Percentiles rank a stretch among this genome's conserved stretches.
Evolutionary conservation across 129 eudicot genomes (phyloP).

Genomic region (Pseudognaphalium luteoalbum): DNA sequence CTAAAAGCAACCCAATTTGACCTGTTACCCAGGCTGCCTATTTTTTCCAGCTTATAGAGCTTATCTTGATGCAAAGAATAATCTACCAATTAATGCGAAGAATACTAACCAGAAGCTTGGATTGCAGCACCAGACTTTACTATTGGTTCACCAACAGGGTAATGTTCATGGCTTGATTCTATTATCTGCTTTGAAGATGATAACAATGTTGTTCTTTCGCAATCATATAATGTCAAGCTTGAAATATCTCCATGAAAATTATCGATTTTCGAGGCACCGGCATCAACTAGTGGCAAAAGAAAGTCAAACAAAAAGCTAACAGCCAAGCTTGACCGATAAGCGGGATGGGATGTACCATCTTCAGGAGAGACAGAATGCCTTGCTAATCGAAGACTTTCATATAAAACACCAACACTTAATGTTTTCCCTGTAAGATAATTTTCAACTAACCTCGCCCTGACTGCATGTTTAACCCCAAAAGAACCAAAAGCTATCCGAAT

Average conservation of each 20-base stretch:
- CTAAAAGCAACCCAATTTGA: neutral
- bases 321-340: slow-evolving; percentile 79
- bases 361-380: slow-evolving; percentile 51
- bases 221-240: slow-evolving; percentile 15
- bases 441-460: slow-evolving; percentile 62
- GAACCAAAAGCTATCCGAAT: slow-evolving; percentile 79
- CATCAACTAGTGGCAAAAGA: slow-evolving; percentile 46
- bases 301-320: slow-evolving; percentile 75
- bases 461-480: slow-evolving; percentile 66
- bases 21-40: neutral
- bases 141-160: slow-evolving; percentile 85
- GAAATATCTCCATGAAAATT: slow-evolving; percentile 13
- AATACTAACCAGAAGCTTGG: slow-evolving; percentile 94
- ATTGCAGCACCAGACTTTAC: slow-evolving; percentile 72
- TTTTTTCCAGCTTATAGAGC: neutral
- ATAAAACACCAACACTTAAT: slow-evolving; percentile 41
- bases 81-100: neutral
- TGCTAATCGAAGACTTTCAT: slow-evolving; percentile 56
- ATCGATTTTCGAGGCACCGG: slow-evolving; percentile 6
- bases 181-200: slow-evolving; percentile 75
- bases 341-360: slow-evolving; percentile 58
- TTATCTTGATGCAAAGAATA: slow-evolving; percentile 4
- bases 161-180: slow-evolving; percentile 57
- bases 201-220: slow-evolving; percentile 35
- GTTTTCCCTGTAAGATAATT: slow-evolving; percentile 55